Conservation (phyloP, 2,329 filamentous ascomycete species). For the Phoma herbarum region DNA sequence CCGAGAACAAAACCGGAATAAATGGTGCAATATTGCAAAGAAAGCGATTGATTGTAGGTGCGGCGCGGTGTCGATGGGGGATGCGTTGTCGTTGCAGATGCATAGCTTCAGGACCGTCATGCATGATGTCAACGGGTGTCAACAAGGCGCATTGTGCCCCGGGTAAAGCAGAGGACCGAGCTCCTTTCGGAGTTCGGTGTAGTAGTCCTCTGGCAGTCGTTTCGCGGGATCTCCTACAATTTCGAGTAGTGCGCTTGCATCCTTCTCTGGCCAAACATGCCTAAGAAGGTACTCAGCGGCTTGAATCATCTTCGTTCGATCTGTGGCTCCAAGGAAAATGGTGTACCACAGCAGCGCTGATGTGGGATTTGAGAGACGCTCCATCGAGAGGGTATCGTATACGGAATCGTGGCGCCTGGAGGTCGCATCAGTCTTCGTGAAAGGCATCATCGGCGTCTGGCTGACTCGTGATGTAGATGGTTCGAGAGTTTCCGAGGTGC, state of each 20-base stretch:
- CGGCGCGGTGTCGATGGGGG: neutral
- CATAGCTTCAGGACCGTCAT: constrained; percentile 5
- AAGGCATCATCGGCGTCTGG: constrained; percentile 13
- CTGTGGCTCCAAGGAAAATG: constrained; percentile 26
- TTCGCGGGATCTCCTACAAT: constrained; percentile 29
- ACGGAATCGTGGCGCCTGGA: constrained; percentile 21
- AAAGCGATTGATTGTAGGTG: neutral
- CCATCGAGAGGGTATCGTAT: neutral
- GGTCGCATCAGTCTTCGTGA: neutral
- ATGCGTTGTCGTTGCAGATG: neutral
- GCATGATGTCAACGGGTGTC: constrained; percentile 9
- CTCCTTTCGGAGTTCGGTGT: constrained; percentile 20
- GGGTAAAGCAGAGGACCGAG: constrained; percentile 26
- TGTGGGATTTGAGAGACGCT: neutral
- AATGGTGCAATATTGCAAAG: neutral
- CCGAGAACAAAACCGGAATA: neutral
- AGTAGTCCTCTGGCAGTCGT: constrained; percentile 18
- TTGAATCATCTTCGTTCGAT: constrained; percentile 16
- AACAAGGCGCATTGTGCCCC: constrained; percentile 9
- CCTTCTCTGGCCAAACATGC: constrained; percentile 21
- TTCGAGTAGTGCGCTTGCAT: constrained; percentile 26
- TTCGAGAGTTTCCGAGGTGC: neutral
- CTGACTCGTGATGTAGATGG: constrained; percentile 2
- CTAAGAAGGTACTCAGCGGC: constrained; percentile 25
- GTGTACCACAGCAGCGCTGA: constrained; percentile 26